Base-by-base conservation (phyloP, 768 basidiomycete genomes). In the Termitomyces sp. region DNA sequence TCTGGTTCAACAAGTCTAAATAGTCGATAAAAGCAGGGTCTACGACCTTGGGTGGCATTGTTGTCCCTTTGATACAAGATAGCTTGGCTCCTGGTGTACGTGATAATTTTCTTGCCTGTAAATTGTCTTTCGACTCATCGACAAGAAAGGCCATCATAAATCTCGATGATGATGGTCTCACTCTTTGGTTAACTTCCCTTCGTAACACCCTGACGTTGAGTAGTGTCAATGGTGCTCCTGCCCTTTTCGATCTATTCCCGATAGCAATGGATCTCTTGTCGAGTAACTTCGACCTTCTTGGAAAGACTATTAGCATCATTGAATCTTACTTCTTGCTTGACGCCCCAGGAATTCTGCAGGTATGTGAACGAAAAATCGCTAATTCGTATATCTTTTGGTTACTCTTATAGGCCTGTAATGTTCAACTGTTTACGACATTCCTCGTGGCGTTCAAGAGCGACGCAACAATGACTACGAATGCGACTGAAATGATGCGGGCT, bases 261-360 rank as follows among this genome's bases (percentile, higher is more conserved):
- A 66, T 80, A 34, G 82, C 82, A 2, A 67, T 91, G 11, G 54
- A 72, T n/a, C 69, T 92, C 4, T 72, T 95, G 17, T 76, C 79
- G 1, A 74, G 73, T 29, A 92, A 94, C 60, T 71, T 92, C 43
- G 92, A 95, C 62, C 69, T 92, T 21, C 73, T 94, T 19, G 89
- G 89, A 14, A 85, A 78, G 53, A 78, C 86, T 27, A 82, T 82
- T 17, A 74, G 72, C 56, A 82, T 95, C 54, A 63, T 92, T 23
- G 89, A 92, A 66, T 86, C 88, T 5, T 95, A 94, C 67, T 73
- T 91, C 57, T 68, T 96, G n/a, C 75, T 91, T 17, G 88, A 91
- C 69, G 82, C 83, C 0, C 58, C 71, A 17, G 64, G 72, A 10
- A 76, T 95, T 57, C 68, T 93, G 46, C 81, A 86, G 75, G 92